Conservation (phyloP, 257 asterid species). For the Nicotiana otophora region DNA sequence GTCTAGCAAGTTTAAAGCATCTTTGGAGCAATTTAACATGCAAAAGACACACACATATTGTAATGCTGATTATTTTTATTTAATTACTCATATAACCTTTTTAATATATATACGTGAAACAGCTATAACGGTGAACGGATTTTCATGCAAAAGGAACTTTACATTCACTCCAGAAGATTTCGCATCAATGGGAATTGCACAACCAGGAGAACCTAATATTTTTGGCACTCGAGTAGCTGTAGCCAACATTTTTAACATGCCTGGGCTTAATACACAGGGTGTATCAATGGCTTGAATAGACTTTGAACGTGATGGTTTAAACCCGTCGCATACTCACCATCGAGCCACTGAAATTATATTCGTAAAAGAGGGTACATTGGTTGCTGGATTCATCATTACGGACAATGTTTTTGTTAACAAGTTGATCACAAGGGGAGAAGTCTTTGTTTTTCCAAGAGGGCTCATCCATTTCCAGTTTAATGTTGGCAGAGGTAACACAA, state of each 20-base stretch:
- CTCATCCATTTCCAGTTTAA: neutral
- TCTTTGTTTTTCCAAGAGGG: too few relatives aligned
- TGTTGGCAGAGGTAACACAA: neutral
- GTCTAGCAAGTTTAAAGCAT: too few relatives aligned
- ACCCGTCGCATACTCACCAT: neutral
- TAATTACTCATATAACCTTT: too few relatives aligned
- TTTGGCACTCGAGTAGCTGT: neutral
- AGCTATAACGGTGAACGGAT: slow-evolving; percentile 1
- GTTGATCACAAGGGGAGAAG: too few relatives aligned
- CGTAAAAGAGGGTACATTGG: neutral
- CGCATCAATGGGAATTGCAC: neutral
- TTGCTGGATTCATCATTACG: neutral
- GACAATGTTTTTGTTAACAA: neutral
- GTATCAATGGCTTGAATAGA: neutral
- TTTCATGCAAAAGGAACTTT: slow-evolving; percentile 5
- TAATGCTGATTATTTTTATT: too few relatives aligned
- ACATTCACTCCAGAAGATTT: slow-evolving; percentile 1
- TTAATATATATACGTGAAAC: too few relatives aligned
- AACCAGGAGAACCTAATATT: neutral
- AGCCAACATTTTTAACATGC: neutral
- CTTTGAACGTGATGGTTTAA: neutral
- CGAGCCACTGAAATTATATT: neutral
- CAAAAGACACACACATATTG: too few relatives aligned
- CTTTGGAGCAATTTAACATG: too few relatives aligned
- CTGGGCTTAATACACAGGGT: slow-evolving; percentile 10